Evolutionary conservation across 495 filamentous ascomycete genomes (phyloP), one percentile per base, ranked within the genome.

Genomic region (Elaphomyces granulatus): DNA sequence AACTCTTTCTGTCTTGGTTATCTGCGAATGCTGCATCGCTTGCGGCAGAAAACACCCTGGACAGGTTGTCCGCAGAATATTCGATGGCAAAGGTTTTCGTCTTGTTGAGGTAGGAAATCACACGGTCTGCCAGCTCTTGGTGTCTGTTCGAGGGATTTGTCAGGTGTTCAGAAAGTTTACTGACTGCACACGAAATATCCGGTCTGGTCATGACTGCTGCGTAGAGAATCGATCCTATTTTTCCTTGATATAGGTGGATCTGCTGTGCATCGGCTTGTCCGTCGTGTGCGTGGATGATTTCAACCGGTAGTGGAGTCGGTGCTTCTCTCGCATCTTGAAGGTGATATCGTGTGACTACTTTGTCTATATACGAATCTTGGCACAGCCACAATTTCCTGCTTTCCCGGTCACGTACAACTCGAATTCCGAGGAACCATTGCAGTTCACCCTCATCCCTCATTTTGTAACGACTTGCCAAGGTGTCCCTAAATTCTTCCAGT

Each of bases 151-250:
- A 16, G 3, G 46, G 50, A 43, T 59, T 59, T 4, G 34, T 40
- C 0, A 54, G 34, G 36, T 43, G 50, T 37, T 46, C 15, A 19
- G 53, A 33, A 7, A 59, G 20, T 12, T 43, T 40, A 2, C 30
- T 18, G n/a, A 37, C 47, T 0, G 42, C 37, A 18, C 38, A 41
- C 1, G 52, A 42, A 9, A 48, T 39, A 36, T 60, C 50, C 15
- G 48, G 32, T 12, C 46, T 14, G 2, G 54, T 56, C 10, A 43
- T 54, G 0, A 43, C 43, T 8, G 52, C 41, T 8, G 48, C 36
- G 42, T 54, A 60, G 16, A 41, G 33, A 12, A 41, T n/a, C 3
- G 47, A 60, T 23, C 54, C 48, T 9, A 60, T 41, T 21, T 49
- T 48, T 18, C 48, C 35, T 31, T 53, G 45, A 34, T 56, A 55